A percentile compares a stretch with the other conserved stretches of the same genome.
Conservation (phyloP, 2,329 filamentous ascomycete genomes). For the Fusarium haematococcum region DNA sequence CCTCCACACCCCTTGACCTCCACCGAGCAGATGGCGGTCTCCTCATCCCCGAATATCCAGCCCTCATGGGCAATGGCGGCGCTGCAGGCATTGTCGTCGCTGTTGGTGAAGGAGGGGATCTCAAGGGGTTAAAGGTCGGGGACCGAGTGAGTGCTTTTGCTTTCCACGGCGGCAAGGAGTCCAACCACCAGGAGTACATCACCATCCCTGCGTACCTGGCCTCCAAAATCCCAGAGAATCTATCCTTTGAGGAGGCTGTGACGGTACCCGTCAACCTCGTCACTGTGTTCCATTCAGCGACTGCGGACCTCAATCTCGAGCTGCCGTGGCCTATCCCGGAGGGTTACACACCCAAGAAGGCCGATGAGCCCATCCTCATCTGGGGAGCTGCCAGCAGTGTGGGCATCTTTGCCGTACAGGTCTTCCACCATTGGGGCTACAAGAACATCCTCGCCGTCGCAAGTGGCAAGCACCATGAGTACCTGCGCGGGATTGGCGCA, state of each 20-base stretch:
- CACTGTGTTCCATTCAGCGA: conserved; percentile 68
- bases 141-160: conserved; percentile 69
- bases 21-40: conserved; percentile 72
- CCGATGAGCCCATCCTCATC: conserved; percentile 57
- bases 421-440: conserved; percentile 66
- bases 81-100: conserved; percentile 65
- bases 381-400: conserved; percentile 67
- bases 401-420: conserved; percentile 62
- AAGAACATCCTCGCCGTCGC: conserved; percentile 61
- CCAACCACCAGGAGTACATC: conserved; percentile 67
- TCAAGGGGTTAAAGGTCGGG: conserved; percentile 59
- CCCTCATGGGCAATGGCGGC: conserved; percentile 62
- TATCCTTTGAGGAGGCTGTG: conserved; percentile 59
- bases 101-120: conserved; percentile 55
- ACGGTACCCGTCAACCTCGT: conserved; percentile 69
- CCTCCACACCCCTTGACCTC: conserved; percentile 71
- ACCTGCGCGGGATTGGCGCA: conserved; percentile 58
- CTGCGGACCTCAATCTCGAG: conserved; percentile 61
- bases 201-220: conserved; percentile 64
- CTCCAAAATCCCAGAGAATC: conserved; percentile 56
- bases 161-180: conserved; percentile 59
- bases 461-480: conserved; percentile 58
- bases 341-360: conserved; percentile 51
- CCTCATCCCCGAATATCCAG: conserved; percentile 60
- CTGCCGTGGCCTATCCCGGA: conserved; percentile 68